Percentiles rank a stretch among this genome's conserved stretches.
These are phyloP conservation scores for Plasmodium relictum DNA, from an alignment of 169 alveolate species.

Conservation along the genomic window DNA sequence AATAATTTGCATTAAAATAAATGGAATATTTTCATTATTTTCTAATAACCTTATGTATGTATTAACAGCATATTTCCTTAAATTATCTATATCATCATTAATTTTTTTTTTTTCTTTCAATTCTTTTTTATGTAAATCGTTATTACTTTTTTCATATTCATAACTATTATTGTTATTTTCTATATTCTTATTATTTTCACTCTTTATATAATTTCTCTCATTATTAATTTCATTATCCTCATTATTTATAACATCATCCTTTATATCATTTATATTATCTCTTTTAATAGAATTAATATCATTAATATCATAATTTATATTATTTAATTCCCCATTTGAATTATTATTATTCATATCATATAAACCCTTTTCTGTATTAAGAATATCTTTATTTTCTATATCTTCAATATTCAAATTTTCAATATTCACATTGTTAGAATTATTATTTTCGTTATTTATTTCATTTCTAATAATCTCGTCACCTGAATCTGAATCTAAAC, in stretches of 20 bases:
- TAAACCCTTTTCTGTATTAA: not conserved
- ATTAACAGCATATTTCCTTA: conserved; percentile 75
- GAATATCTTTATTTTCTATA: not conserved
- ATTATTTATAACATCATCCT: not conserved
- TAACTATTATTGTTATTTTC: not conserved
- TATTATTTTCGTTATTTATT: conserved; percentile 11
- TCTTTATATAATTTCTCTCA: not conserved
- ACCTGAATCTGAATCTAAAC: conserved; percentile 52
- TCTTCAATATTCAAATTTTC: conserved; percentile 35
- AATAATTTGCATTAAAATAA: conserved; percentile 69
- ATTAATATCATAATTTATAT: not conserved
- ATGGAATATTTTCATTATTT: conserved; percentile 70
- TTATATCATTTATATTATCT: not conserved
- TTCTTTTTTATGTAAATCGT: not conserved
- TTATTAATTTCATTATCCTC: not conserved
- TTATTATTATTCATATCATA: not conserved
- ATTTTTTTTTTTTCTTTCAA: conserved; percentile 14
- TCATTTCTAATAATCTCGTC: conserved; percentile 25
- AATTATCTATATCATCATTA: conserved; percentile 41
- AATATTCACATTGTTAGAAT: not conserved
- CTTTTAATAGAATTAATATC: not conserved
- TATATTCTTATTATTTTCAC: not conserved
- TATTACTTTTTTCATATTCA: not conserved
- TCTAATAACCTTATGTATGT: conserved; percentile 67
- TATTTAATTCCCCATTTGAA: not conserved